Base-by-base conservation (phyloP, 2,329 filamentous ascomycete genomes). In the Aurifilum marmelostoma region DNA sequence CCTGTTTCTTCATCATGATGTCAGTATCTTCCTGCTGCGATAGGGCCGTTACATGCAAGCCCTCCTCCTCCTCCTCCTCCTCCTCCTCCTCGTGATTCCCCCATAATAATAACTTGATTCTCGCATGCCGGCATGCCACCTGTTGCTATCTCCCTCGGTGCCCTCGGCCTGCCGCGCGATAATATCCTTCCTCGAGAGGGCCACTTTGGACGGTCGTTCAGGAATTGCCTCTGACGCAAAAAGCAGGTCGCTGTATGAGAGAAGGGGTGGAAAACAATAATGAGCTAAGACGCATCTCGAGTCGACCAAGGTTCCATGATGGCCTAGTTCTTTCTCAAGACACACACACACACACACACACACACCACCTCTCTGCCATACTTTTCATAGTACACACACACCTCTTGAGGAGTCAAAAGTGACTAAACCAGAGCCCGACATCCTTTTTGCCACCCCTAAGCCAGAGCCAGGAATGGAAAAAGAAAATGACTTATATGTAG, bases 91-190 rank as follows among this genome's bases (percentile, higher is more conserved):
- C 34, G 8, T 0, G 52, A 16, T 21, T 47, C 27, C 24, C 52
- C 24, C 14, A 56, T 56, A 56, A n/a, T 47, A n/a, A 47, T 47
- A 47, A 47, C 52, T 56, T 56, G 24, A 9, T 56, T 56, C 21
- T 56, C 52, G 14, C 27, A 34, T 3, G 14, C 6, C 24, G 27
- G 52, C 52, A 5, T 32, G 24, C 24, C 52, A 32, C 24, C 21
- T 56, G 52, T 18, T 32, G 52, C 52, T 29, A 56, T 56, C 24
- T 29, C 24, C 12, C 16, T 56, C 52, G 52, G 52, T 29, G 6
- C 52, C 24, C 52, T 56, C 52, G 52, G 52, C 52, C 52, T 56
- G 52, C 52, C 21, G 52, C 27, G 27, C 52, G 52, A 56, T 56
- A 56, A n/a, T n/a, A 47, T 47, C 21, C 43, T 47, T 29, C 27